Percentiles rank a stretch among this genome's conserved stretches.
These are phyloP conservation scores for Lactifluus hygrophoroides DNA, from an alignment of 768 basidiomycete species.

Conservation along the genomic window DNA sequence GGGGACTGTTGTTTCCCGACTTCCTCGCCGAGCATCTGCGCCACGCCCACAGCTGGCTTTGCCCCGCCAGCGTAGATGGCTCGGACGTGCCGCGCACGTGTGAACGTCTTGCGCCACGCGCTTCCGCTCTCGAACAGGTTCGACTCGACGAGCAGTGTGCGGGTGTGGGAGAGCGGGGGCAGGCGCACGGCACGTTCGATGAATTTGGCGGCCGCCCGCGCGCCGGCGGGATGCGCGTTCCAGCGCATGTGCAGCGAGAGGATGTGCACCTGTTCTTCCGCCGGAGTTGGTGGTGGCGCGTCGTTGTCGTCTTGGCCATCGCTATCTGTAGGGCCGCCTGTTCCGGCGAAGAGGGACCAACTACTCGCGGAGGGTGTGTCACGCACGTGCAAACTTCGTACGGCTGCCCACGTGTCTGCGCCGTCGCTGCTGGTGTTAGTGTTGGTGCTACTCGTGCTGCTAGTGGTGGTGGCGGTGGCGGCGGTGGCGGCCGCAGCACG, in stretches of 20 bases:
- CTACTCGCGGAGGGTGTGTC: constrained; percentile 11
- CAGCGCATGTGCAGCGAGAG: constrained; percentile 15
- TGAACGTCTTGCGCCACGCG: constrained; percentile 5
- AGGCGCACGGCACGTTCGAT: constrained; percentile 10
- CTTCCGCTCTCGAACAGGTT: constrained; percentile 1
- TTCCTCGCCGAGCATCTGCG: constrained; percentile 3
- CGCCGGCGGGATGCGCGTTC: constrained; percentile 3
- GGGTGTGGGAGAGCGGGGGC: constrained; percentile 5
- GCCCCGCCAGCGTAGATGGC: constrained; percentile 7
- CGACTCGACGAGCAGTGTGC: constrained; percentile 8
- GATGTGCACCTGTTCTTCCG: constrained; percentile 10
- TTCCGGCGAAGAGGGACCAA: constrained; percentile 16
- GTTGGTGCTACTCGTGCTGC: not conserved
- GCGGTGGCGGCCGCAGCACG: not conserved
- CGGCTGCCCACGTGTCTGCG: constrained; percentile 1
- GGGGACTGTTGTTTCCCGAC: not conserved
- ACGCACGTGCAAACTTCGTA: constrained; percentile 11
- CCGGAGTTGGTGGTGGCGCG: constrained; percentile 4
- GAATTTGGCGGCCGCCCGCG: constrained; percentile 1
- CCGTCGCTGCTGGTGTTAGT: not conserved
- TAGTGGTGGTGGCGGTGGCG: not conserved
- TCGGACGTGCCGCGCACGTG: not conserved
- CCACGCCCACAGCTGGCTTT: not conserved
- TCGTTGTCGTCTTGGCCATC: not conserved
- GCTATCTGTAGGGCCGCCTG: not conserved